These are phyloP conservation scores for Pleurotus citrinopileatus DNA, from an alignment of 768 basidiomycete genomes.

Conservation along the genomic window DNA sequence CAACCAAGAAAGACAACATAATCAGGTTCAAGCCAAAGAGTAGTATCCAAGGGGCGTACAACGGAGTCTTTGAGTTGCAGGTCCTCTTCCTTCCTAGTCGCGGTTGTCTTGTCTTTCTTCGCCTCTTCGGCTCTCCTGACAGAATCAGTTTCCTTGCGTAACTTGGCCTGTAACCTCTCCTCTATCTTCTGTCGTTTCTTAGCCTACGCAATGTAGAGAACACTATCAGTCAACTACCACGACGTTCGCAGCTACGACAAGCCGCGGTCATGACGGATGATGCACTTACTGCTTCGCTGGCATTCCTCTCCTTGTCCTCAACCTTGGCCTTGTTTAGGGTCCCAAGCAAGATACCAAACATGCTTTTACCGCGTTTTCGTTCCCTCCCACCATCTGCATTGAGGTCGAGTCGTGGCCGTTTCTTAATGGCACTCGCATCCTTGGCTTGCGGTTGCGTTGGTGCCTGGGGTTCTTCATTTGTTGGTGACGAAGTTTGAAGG, in stretches of 20 bases:
- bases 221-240: background rate
- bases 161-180: conserved; percentile 80
- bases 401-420: conserved; percentile 74
- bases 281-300: conserved; percentile 74
- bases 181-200: conserved; percentile 84
- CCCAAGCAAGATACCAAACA: conserved; percentile 82
- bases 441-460: conserved; percentile 47
- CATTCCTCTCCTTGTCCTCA: conserved; percentile 80
- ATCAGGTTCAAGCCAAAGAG: background rate
- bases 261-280: too few relatives aligned
- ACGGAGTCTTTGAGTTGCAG: conserved; percentile 79
- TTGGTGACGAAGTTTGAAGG: conserved; percentile 4
- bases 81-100: conserved; percentile 81
- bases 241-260: background rate
- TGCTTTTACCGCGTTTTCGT: conserved; percentile 82
- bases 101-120: conserved; percentile 75
- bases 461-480: conserved; percentile 26
- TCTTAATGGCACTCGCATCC: conserved; percentile 42
- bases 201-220: conserved; percentile 42
- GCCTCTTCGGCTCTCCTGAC: conserved; percentile 84
- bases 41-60: conserved; percentile 38
- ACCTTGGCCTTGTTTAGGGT: conserved; percentile 86
- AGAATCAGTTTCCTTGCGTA: conserved; percentile 82
- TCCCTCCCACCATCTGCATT: conserved; percentile 48
- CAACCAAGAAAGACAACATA: conserved; percentile 4